Base-by-base conservation (phyloP, 1,139 yeast species). In the Pneumocystis canis region DNA sequence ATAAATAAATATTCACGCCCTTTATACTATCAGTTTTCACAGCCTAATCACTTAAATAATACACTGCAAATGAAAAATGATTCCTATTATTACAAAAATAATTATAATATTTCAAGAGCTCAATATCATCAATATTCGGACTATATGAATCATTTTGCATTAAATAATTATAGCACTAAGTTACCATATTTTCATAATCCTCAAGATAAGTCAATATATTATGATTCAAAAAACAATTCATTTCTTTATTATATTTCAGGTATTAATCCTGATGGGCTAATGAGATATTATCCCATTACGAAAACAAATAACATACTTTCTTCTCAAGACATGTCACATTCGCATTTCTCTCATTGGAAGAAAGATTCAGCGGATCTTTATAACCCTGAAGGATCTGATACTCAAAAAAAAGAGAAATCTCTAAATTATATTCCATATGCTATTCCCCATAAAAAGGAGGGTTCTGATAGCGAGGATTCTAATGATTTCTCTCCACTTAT, bases 11-110 rank as follows among this genome's bases (percentile, higher is more conserved):
- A 18, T 25, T 47, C 30, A 5, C 54, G 16, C 11, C 54, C 54
- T 28, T 25, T 33, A 18, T 47, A 61, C 11, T 33, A 31, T 18
- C 58, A 58, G n/a, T 35, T 62, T 61, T 54, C 53, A 25, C 31
- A 41, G 20, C 53, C 32, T 62, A 33, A 57, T 33, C 32, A 25
- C 18, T 37, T 30, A 30, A 37, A 37, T 53, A 33, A 30, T 11
- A 14, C 35, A 31, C 31, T 58, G n/a, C 32, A 33, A 60, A 59
- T 14, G 18, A 33, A 33, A 33, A 60, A 25, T 31, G 37, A 31
- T n/a, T 37, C 39, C 14, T 40, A 57, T 31, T 47, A 59, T 53
- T 25, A 18, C 16, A 47, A 47, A 47, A 47, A 25, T 25, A 47
- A 25, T 11, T 3, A 47, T 25, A 47, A 47, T 47, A 25, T 20